Evolutionary conservation across 2,329 filamentous ascomycete genomes (phyloP).

Genomic region (Capronia coronata): DNA sequence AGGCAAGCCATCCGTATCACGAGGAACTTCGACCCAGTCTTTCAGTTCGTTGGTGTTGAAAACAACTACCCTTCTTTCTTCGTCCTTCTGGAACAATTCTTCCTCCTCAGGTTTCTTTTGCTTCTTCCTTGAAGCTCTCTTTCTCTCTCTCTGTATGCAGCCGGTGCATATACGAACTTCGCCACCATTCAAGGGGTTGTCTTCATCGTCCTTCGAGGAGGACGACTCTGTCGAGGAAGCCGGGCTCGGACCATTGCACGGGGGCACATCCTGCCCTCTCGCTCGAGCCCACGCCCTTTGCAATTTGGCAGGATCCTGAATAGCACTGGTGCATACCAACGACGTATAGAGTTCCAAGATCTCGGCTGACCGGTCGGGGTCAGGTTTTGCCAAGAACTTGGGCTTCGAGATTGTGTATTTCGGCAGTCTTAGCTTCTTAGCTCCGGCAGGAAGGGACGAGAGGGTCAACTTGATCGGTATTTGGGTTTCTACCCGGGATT

Average conservation of each 20-base stretch:
- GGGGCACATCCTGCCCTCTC: constrained; percentile 35
- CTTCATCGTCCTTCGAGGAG: constrained; percentile 55
- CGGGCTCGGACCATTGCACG: constrained; percentile 38
- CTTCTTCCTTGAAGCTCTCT: constrained; percentile 87
- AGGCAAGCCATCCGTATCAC: constrained; percentile 41
- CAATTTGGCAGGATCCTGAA: constrained; percentile 63
- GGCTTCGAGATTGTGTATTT: constrained; percentile 90
- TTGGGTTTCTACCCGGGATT: constrained; percentile 93
- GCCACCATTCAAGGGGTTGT: constrained; percentile 77
- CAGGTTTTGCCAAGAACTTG: constrained; percentile 73
- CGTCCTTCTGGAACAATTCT: constrained; percentile 73
- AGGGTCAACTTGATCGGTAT: constrained; percentile 81
- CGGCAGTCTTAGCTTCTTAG: constrained; percentile 78
- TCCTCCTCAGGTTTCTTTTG: constrained; percentile 89
- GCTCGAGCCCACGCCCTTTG: constrained; percentile 61
- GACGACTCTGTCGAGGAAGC: constrained; percentile 37
- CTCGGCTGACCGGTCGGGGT: constrained; percentile 60
- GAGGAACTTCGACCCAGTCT: constrained; percentile 64
- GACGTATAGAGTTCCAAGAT: constrained; percentile 72
- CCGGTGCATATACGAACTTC: constrained; percentile 85
- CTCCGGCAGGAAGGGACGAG: constrained; percentile 64
- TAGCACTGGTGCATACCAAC: constrained; percentile 87
- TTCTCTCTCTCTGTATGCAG: constrained; percentile 87
- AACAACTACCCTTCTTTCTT: constrained; percentile 74
- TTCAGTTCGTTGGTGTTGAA: constrained; percentile 87